These are phyloP conservation scores for Candida sp. DNA, from an alignment of 1,139 yeast species.

Conservation along the genomic window DNA sequence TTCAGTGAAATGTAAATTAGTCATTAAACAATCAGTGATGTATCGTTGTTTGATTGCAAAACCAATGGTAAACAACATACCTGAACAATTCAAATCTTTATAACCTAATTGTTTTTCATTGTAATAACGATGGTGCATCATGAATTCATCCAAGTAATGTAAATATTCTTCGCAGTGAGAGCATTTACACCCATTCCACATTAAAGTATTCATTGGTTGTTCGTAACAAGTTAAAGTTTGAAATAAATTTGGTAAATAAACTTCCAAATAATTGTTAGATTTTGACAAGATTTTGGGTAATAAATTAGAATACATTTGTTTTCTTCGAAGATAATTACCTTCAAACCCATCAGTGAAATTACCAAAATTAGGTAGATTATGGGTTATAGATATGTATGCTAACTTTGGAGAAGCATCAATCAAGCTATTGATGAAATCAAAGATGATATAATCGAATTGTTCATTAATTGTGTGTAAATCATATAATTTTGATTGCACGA, in stretches of 20 bases:
- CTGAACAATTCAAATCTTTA: slow-evolving; percentile 59
- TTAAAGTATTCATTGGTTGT: slow-evolving; percentile 59
- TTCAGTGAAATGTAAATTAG: slow-evolving; percentile 18
- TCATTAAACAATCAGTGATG: slow-evolving; percentile 15
- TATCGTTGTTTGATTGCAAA: slow-evolving; percentile 37
- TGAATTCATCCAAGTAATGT: slow-evolving; percentile 50
- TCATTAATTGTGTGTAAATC: slow-evolving; percentile 48
- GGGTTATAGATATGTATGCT: slow-evolving; percentile 43
- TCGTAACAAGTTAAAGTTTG: slow-evolving; percentile 65
- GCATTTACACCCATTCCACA: slow-evolving; percentile 80
- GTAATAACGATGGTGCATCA: slow-evolving; percentile 62
- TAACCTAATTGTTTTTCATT: slow-evolving; percentile 39
- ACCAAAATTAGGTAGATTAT: slow-evolving; percentile 39
- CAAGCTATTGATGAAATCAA: slow-evolving; percentile 35
- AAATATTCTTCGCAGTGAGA: slow-evolving; percentile 47
- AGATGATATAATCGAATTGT: slow-evolving; percentile 50
- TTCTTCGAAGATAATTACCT: slow-evolving; percentile 64
- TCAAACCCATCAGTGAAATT: slow-evolving; percentile 54
- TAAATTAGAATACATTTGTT: slow-evolving; percentile 43
- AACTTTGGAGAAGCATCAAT: slow-evolving; percentile 19
- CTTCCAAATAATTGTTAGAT: slow-evolving; percentile 30
- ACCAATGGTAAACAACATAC: slow-evolving; percentile 51
- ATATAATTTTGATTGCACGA: slow-evolving; percentile 40
- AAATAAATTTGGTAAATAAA: slow-evolving; percentile 52
- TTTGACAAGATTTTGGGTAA: slow-evolving; percentile 40